These are phyloP conservation scores for Phaeosphaeriaceae sp. DNA, from an alignment of 2,329 filamentous ascomycete species.

Conservation along the genomic window DNA sequence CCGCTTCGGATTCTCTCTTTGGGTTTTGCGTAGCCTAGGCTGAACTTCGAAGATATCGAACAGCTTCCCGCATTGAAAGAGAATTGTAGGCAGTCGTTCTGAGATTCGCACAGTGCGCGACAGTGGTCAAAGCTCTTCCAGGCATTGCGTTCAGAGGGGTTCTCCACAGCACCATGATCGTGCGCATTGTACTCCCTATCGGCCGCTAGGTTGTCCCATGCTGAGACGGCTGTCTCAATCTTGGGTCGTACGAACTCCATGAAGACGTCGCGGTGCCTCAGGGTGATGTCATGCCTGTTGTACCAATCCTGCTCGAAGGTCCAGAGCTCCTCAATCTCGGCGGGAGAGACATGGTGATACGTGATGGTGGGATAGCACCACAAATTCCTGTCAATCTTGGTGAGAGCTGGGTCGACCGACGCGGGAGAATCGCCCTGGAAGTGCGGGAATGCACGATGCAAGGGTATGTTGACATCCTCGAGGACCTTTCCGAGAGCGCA, in stretches of 20 bases:
- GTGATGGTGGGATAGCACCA: constrained; percentile 55
- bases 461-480: constrained; percentile 42
- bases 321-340: constrained; percentile 49
- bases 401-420: constrained; percentile 47
- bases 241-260: constrained; percentile 42
- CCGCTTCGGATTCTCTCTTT: constrained; percentile 36
- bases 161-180: constrained; percentile 28
- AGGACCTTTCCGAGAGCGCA: constrained; percentile 48
- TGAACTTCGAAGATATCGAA: constrained; percentile 36
- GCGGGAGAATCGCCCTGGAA: constrained; percentile 55
- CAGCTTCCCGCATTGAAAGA: constrained; percentile 43
- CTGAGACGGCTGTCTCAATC: constrained; percentile 25
- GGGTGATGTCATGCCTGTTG: constrained; percentile 39
- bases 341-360: constrained; percentile 48
- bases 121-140: constrained; percentile 47
- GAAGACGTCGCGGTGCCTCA: constrained; percentile 49
- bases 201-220: constrained; percentile 48
- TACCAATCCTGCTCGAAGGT: constrained; percentile 50
- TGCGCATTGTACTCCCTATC: constrained; percentile 47
- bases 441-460: constrained; percentile 52
- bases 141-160: constrained; percentile 38
- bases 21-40: constrained; percentile 40
- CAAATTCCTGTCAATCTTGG: constrained; percentile 45
- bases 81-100: constrained; percentile 43
- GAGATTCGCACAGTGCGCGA: constrained; percentile 41